Conservation (phyloP, 129 eudicot genomes). For the Saussurea involucrata region DNA sequence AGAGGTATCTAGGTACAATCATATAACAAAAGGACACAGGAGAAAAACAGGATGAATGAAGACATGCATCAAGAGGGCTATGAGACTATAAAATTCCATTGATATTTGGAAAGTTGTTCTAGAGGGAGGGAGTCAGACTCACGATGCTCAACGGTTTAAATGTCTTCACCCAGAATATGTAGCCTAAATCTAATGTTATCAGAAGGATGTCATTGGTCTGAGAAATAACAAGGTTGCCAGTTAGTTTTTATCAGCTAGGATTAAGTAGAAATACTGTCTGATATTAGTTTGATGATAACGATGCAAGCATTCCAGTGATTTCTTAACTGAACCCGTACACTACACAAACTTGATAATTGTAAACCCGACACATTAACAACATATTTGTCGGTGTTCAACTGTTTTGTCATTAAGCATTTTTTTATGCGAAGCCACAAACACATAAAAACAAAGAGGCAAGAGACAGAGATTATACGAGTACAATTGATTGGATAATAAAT, state of each 20-base stretch:
- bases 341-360: background rate
- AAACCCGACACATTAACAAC: too few relatives aligned
- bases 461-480: background rate
- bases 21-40: too few relatives aligned
- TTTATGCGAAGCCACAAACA: too few relatives aligned
- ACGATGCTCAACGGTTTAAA: background rate
- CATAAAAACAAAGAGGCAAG: background rate
- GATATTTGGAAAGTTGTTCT: background rate
- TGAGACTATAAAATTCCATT: background rate
- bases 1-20: background rate
- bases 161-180: background rate
- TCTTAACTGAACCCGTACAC: background rate
- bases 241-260: background rate
- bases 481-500: background rate
- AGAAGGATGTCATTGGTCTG: background rate
- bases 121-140: background rate
- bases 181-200: background rate
- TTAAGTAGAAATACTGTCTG: background rate
- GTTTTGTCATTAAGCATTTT: too few relatives aligned
- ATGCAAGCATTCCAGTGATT: background rate
- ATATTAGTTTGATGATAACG: background rate
- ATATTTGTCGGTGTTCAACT: too few relatives aligned
- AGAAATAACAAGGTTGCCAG: background rate
- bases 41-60: background rate
- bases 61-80: background rate